Evolutionary conservation across 371 early-diverging fungal genomes (phyloP), one percentile per base, ranked within the genome.

Genomic region (Mortierella sp.): DNA sequence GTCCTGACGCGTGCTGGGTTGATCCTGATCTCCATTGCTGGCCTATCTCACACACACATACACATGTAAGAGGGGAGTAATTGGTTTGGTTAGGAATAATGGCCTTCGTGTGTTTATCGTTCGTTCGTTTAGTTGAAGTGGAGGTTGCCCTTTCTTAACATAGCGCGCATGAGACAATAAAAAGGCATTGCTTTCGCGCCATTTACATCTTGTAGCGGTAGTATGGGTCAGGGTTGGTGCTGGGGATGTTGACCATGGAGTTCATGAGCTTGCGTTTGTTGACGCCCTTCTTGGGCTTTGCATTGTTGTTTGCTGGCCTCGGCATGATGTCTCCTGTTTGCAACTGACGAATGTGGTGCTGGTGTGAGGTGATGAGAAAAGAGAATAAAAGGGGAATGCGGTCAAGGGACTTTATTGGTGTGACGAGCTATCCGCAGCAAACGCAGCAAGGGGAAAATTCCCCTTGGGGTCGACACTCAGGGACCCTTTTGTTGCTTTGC

Each of bases 181-280:
- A 29, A 39, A 19, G 9, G 10, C 5, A 44, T n/a, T 34, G 19
- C 41, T 37, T 39, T 19, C n/a, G n/a, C n/a, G n/a, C n/a, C 19
- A 13, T 26, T 13, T 83, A 83, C 83, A 83, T 83, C 75, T 83
- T 83, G 65, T 83, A 83, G 13, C 83, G 75, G 68, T 78, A 83
- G 70, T 83, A 75, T 34, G 83, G 83, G 79, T 83, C 83, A 16
- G 83, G 83, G 65, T 83, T 83, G 14, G 83, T 83, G 73, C 79
- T 78, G 26, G 83, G 83, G 64, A 83, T 83, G 76, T 83, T 83
- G 73, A 83, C 83, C 83, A 83, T 83, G 29, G 83, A 83, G 76
- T 78, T 78, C 83, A 83, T 83, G 47, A 83, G 79, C 61, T 78
- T 78, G 67, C 79, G 78, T 43, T 73, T 78, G 68, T 75, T 76